Conservation (phyloP, 2,329 filamentous ascomycete species). For the Truncatella angustata region DNA sequence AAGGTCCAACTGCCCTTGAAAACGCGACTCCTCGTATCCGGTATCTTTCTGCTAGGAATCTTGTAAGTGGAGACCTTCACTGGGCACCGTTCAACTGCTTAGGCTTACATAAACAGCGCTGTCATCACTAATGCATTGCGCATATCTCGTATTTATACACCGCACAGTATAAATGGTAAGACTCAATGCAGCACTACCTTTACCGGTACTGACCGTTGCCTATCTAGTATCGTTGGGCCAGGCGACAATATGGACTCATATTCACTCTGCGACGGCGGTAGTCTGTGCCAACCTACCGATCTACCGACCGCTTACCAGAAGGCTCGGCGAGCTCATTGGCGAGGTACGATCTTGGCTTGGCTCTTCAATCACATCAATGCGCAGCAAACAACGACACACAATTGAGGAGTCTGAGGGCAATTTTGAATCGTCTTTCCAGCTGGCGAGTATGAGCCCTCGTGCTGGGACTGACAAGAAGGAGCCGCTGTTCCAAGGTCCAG, state of each 20-base stretch:
- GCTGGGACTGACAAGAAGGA: too few relatives aligned
- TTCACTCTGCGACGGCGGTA: neutral
- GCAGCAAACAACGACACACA: neutral
- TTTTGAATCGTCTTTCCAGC: neutral
- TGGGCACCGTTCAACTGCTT: neutral
- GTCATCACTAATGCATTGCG: constrained; percentile 11
- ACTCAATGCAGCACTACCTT: neutral
- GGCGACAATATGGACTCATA: constrained; percentile 7
- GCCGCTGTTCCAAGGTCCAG: too few relatives aligned
- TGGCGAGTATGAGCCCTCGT: neutral
- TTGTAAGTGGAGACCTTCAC: constrained; percentile 10
- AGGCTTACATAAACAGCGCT: neutral
- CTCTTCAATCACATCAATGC: neutral
- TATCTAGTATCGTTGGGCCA: neutral
- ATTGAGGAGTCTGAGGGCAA: neutral
- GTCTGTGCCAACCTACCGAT: constrained; percentile 9
- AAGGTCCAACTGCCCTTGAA: constrained; percentile 9
- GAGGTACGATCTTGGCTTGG: neutral
- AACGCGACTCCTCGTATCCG: constrained; percentile 7
- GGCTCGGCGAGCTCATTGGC: neutral
- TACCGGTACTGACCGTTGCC: neutral
- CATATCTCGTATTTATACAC: constrained; percentile 5
- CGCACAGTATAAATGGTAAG: neutral
- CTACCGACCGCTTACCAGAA: constrained; percentile 7
- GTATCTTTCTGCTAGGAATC: constrained; percentile 12